Evolutionary conservation across 2,329 filamentous ascomycete genomes (phyloP), one percentile per base, ranked within the genome.

Genomic region (Sphaerulina populicola): DNA sequence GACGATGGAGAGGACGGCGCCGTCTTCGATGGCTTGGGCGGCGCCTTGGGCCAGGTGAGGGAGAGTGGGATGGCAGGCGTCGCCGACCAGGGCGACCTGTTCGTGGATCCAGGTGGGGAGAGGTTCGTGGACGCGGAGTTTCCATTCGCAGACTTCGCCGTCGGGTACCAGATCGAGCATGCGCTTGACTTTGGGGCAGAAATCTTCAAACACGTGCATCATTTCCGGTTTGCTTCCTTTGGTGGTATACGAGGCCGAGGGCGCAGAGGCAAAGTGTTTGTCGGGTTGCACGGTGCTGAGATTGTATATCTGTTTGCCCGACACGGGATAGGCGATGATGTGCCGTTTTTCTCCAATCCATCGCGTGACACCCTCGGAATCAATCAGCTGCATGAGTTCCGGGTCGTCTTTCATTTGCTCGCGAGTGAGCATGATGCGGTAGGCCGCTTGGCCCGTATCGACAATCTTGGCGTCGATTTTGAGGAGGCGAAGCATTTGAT

Each of bases 341-440:
- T 90, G 86, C 1, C 84, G 77, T 59, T 79, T 79, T 63, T 82
- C 81, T 30, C 86, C 86, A 46, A 90, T 84, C 86, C 85, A 90
- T 44, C 86, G 78, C 36, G 81, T 82, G 2, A 85, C 85, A 44
- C 77, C 73, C 61, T 88, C 78, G 39, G 76, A 74, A 58, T 86
- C 79, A 18, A 90, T 73, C 8, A 89, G 74, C n/a, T 71, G 74
- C 47, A 83, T 71, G 43, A 88, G 72, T 57, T 86, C 83, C 0
- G 83, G 77, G 59, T 89, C 84, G 18, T 77, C 59, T 50, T 74
- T 68, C 78, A 90, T 85, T 52, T 83, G 74, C 29, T 79, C 75
- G 10, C 85, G 79, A 1, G 77, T 78, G 14, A 90, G 75, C 79
- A 90, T 85, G 68, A 90, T 86, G 10, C 86, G 79, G 71, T 90